phyloP scores from a whole-genome alignment of 2,329 filamentous ascomycete species.

The Diplodia corticola region DNA sequence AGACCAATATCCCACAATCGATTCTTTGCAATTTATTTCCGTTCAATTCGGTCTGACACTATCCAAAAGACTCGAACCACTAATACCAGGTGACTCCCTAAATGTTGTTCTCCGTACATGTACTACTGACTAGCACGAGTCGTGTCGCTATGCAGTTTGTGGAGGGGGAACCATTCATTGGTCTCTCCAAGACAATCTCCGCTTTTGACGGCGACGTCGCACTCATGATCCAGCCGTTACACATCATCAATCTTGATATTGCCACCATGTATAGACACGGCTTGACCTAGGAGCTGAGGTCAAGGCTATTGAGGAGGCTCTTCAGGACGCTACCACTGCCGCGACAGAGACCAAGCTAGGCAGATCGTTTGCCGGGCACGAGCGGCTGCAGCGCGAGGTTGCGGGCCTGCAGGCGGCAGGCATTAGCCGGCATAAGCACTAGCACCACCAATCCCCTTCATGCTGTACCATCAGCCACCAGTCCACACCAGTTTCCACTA shows the following conservation, averaged over 20 bases:
- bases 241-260: background rate
- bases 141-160: background rate
- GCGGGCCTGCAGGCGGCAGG: too few species aligned
- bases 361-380: too few species aligned
- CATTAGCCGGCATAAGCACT: too few species aligned
- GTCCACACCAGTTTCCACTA: too few species aligned
- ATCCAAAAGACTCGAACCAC: background rate
- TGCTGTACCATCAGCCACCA: too few species aligned
- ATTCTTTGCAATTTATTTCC: background rate
- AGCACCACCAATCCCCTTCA: too few species aligned
- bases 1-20: slow-evolving; percentile 20
- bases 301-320: too few species aligned
- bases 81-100: background rate
- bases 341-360: too few species aligned
- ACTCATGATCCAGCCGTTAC: background rate
- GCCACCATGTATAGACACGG: too few species aligned
- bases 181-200: background rate
- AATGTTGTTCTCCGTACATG: background rate
- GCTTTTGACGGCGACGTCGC: background rate
- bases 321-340: too few species aligned
- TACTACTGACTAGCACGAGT: background rate
- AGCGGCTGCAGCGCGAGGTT: too few species aligned
- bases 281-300: too few species aligned
- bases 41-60: background rate
- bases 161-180: background rate